Evolutionary conservation across 2,329 filamentous ascomycete genomes (phyloP).

Genomic region (Alternaria sp.): DNA sequence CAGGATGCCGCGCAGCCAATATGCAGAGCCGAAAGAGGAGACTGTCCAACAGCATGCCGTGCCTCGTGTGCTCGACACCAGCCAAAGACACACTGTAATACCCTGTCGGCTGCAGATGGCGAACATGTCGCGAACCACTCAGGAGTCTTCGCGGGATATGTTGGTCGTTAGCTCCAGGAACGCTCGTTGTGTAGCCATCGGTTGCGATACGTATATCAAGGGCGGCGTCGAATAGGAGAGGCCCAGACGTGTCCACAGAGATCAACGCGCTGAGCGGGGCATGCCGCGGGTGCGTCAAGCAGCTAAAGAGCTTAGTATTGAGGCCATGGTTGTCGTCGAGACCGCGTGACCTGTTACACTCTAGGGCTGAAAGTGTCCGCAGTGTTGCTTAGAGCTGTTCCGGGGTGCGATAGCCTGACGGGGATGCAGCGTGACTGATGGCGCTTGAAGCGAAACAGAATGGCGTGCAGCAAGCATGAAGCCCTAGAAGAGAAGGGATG

Average conservation of each 20-base stretch:
- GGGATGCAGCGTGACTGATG: conserved; percentile 30
- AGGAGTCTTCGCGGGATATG: conserved; percentile 18
- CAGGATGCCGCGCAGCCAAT: conserved; percentile 27
- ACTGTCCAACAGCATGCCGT: conserved; percentile 27
- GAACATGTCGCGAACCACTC: conserved; percentile 5
- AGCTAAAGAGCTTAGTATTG: conserved; percentile 28
- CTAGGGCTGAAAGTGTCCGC: conserved; percentile 22
- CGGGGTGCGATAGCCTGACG: conserved; percentile 29
- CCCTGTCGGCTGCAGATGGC: conserved; percentile 13
- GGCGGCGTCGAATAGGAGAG: conserved; percentile 23
- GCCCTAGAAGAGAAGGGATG: conserved; percentile 32
- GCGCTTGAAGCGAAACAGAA: conserved; percentile 45
- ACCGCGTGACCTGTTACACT: conserved; percentile 41
- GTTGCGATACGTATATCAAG: conserved; percentile 12
- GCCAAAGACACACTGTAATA: conserved; percentile 24
- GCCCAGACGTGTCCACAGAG: conserved; percentile 27
- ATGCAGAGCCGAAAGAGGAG: conserved; percentile 22
- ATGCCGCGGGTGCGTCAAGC: conserved; percentile 19
- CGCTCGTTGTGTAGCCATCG: conserved; percentile 20
- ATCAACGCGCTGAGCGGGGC: conserved; percentile 18
- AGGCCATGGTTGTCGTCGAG: conserved; percentile 27
- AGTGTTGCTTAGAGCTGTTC: conserved; percentile 22
- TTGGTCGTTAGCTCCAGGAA: conserved; percentile 37
- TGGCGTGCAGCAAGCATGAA: conserved; percentile 45
- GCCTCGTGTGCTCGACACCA: conserved; percentile 26